These are phyloP conservation scores for Syzygium jambos DNA, from an alignment of 345 rosid genomes.

Conservation along the genomic window DNA sequence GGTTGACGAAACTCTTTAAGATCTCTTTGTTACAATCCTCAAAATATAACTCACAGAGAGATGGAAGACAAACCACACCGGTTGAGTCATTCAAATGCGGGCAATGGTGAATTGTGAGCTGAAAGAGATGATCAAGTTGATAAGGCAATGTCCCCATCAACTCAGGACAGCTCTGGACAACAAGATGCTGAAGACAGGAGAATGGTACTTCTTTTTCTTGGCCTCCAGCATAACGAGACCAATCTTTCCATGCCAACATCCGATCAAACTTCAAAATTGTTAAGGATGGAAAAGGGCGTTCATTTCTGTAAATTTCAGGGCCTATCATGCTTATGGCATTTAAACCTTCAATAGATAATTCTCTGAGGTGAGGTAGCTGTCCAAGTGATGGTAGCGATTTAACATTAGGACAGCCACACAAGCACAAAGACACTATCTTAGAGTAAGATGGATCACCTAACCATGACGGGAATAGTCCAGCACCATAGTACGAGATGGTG, in stretches of 20 bases:
- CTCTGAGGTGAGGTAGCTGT: not conserved
- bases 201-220: not conserved
- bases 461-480: too few relatives aligned
- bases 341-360: not conserved
- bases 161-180: fast-evolving
- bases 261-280: not conserved
- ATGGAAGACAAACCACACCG: not conserved
- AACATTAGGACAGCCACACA: too few relatives aligned
- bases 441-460: too few relatives aligned
- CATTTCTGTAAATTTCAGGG: not conserved
- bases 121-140: not conserved
- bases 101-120: not conserved
- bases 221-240: fast-evolving
- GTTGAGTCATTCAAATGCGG: fast-evolving
- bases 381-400: fast-evolving
- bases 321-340: not conserved
- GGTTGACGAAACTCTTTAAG: not conserved
- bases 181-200: not conserved
- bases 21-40: not conserved
- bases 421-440: too few relatives aligned
- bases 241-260: not conserved
- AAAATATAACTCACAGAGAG: not conserved
- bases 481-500: too few relatives aligned
- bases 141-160: fast-evolving
- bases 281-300: not conserved